Evolutionary conservation across 2,329 filamentous ascomycete species (phyloP), one percentile per base, ranked within the genome.

Genomic region (Talaromyces islandicus): DNA sequence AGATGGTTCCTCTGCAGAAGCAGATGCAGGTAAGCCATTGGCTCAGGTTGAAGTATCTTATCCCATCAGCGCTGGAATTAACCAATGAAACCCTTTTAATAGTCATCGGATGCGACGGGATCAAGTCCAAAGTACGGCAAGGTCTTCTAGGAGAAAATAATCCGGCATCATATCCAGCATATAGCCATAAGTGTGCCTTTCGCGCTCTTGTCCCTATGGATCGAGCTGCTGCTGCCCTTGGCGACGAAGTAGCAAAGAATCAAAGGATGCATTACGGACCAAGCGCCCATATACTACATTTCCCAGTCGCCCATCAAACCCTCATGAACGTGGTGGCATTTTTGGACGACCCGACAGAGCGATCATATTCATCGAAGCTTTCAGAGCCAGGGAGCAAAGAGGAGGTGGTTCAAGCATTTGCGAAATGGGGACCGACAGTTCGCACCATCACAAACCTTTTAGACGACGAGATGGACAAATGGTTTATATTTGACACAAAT

Each of bases 271-370:
- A 83, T 68, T 78, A 83, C 58, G 86, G 85, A 0, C 81, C 80
- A 0, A 71, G 77, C 56, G 83, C 81, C 0, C 86, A 89, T 68
- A 65, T 83, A 7, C 75, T 88, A 25, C 85, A 81, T 0, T 88
- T 88, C 66, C 83, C 86, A 0, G 84, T 88, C 10, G 81, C 59
- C 32, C 38, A 24, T 9, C 54, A 56, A 6, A 60, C 6, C 10
- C 14, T 60, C 7, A n/a, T 60, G 35, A 60, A 60, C 24, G 59
- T 60, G 27, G 59, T 60, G 4, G 59, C 59, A 27, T 60, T 60
- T 17, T 55, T 60, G 4, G 56, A 55, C 29, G 59, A 60, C 12
- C 54, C 48, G 1, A 41, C 27, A 3, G 54, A 54, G 25, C 56
- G 59, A 51, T 56, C 59, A 4, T 54, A 51, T 65, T 5, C 55